Base-by-base conservation (phyloP, 2,329 filamentous ascomycete genomes). In the Fusarium caatingaense region DNA sequence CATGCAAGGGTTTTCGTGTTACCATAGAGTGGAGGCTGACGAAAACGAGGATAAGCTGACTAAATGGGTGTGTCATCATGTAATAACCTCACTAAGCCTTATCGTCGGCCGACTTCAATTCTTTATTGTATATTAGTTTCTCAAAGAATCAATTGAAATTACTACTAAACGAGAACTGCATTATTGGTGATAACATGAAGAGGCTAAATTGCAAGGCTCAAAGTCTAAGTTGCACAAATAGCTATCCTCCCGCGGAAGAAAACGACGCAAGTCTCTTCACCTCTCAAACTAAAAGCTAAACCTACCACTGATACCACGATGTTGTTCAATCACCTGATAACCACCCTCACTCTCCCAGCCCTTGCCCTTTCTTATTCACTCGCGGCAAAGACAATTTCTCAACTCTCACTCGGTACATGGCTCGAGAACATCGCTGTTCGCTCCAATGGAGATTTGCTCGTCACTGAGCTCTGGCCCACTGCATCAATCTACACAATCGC, bases 381-480 rank as follows among this genome's bases (percentile, higher is more conserved):
- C 1, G 16, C 28, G 2, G 59, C 44, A 5, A 57, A 57, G n/a
- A 64, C 50, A n/a, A 20, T 64, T 0, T 21, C 37, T 8, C 49
- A 64, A 18, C 34, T 64, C 5, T 18, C 37, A 12, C 44, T 49
- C 4, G 60, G 59, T 2, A 61, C 37, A 21, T 62, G 56, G 46
- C 21, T 61, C 9, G 59, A 62, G 21, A 61, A 53, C 8, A 16
- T 41, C 15, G 23, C 20, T 5, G 27, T 46, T 16, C 37, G 59
- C 10, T 45, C 40, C 9, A 62, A 53, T 37, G 40, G 56, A 3
- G 25, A 32, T 8, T 4, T 62, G 13, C 20, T 62, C 4, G 23
- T 27, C 9, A 53, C 40, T 4, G 20, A 64, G n/a, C 50, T 64
- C 15, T 64, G 60, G 60, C 60, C 60, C 6, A 21, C 28, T 2